Evolutionary conservation across 345 rosid species (phyloP), one percentile per base, ranked within the genome.

Genomic region (Hibiscus tridactylites): DNA sequence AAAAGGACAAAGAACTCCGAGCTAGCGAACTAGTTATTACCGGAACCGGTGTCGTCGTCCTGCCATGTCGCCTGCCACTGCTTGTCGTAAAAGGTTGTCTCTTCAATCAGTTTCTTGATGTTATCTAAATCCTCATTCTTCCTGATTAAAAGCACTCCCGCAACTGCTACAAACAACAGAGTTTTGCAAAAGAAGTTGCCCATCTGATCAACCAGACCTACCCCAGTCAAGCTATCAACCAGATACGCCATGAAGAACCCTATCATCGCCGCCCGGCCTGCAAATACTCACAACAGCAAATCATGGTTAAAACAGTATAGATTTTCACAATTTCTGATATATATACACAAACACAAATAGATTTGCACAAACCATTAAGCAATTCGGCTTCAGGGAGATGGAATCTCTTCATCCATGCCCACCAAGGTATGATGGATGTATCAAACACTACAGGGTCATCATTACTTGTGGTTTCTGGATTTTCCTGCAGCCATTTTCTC

Each of bases 241-340:
- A 91, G 76, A 82, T 92, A 95, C 52, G 99, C 99, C 97, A 95
- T 95, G 74, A 95, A 95, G 88, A 95, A 95, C 24, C 99, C 97
- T 26, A 91, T 71, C 99, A 95, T 95, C 26, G 98, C 97, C 35
- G 98, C 97, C 26, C 97, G 93, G 42, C 98, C 98, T 91, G 81
- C 58, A 62, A 19, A 28, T 74, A 72, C 74, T 53, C 74, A 71
- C 2, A 16, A 74, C 77, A 70, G n/a, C 5, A 21, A 26, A 26
- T 2, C 35, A 6, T 56, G 33, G 31, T 33, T 13, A 37, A 54
- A 54, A 53, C 26, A 53, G 8, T 17, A n/a, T 17, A 17, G 58
- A n/a, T 53, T 17, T 53, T 17, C 13, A 28, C 29, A 62, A 33
- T 39, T 28, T 16, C 53, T 31, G 58, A 47, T 2, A 47, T 11